Percentiles rank a stretch among this genome's conserved stretches.
These are phyloP conservation scores for Emericellopsis terricola DNA, from an alignment of 495 filamentous ascomycete genomes.

Conservation along the genomic window DNA sequence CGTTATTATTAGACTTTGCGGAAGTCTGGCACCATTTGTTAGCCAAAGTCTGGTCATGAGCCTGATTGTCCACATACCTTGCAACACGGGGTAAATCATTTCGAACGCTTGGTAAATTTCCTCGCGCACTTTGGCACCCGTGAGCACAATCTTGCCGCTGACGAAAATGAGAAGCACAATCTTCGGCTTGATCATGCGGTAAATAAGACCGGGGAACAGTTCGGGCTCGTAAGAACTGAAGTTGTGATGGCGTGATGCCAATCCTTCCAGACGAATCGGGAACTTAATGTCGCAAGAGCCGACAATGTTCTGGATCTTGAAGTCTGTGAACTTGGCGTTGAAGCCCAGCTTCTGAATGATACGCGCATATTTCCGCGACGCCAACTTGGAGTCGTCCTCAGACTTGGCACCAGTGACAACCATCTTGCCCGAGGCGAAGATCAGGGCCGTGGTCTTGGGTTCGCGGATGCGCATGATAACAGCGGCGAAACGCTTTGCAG, in stretches of 20 bases:
- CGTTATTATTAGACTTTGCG: constrained; percentile 33
- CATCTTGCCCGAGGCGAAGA: constrained; percentile 99
- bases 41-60: constrained; percentile 1
- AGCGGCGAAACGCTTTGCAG: constrained; percentile 85
- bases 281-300: constrained; percentile 99
- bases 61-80: constrained; percentile 36
- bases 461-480: constrained; percentile 99
- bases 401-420: constrained; percentile 98
- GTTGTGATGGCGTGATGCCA: constrained; percentile 92
- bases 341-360: constrained; percentile 99
- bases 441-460: constrained; percentile 92
- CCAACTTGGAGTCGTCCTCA: constrained; percentile 93
- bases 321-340: constrained; percentile 98
- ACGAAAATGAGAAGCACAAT: constrained; percentile 98
- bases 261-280: constrained; percentile 89
- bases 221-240: constrained; percentile 99
- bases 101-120: constrained; percentile 99
- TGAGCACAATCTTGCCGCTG: constrained; percentile 95
- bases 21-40: constrained; percentile 19
- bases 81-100: constrained; percentile 96
- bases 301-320: constrained; percentile 99
- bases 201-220: constrained; percentile 97
- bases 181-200: constrained; percentile 99
- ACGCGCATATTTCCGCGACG: constrained; percentile 92
- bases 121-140: constrained; percentile 93